Conservation (phyloP, 345 rosid genomes). For the Stellera chamaejasme region DNA sequence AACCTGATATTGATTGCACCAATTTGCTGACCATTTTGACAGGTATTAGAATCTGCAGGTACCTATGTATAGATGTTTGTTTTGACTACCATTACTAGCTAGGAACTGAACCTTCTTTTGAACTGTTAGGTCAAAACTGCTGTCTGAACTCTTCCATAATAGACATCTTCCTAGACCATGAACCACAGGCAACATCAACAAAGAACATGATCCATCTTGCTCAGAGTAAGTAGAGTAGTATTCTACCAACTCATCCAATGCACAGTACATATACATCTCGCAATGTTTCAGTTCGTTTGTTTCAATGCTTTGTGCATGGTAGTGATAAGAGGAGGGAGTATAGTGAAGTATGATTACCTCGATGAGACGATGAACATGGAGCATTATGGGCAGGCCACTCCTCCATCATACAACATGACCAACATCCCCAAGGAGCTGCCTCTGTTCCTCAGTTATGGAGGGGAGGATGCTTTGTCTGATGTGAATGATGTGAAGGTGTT, state of each 20-base stretch:
- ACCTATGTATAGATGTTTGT: background rate
- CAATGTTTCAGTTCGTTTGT: background rate
- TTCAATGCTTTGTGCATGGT: background rate
- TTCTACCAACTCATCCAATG: background rate
- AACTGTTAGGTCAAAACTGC: slow-evolving; percentile 45
- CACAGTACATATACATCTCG: too few relatives aligned
- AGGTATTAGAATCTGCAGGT: slow-evolving; percentile 22
- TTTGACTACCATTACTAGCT: background rate
- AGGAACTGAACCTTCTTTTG: background rate
- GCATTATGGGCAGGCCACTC: slow-evolving; percentile 32
- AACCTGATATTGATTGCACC: slow-evolving; percentile 35
- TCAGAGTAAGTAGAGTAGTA: slow-evolving; percentile 32
- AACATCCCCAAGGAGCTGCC: slow-evolving; percentile 40
- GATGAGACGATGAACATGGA: slow-evolving; percentile 26
- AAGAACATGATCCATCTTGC: slow-evolving; percentile 57
- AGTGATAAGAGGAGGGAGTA: slow-evolving; percentile 41
- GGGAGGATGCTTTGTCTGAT: slow-evolving; percentile 40
- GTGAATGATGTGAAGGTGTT: slow-evolving; percentile 26
- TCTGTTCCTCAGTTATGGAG: slow-evolving; percentile 36
- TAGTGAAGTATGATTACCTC: slow-evolving; percentile 31
- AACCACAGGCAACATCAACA: slow-evolving; percentile 41
- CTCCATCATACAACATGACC: slow-evolving; percentile 37
- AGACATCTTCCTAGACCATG: slow-evolving; percentile 32
- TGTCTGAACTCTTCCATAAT: slow-evolving; percentile 38
- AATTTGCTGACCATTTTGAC: slow-evolving; percentile 35